A percentile compares a stretch with the other conserved stretches of the same genome.
Conservation (phyloP, 352 stramenopile species). For the Thraustochytrium sp. region DNA sequence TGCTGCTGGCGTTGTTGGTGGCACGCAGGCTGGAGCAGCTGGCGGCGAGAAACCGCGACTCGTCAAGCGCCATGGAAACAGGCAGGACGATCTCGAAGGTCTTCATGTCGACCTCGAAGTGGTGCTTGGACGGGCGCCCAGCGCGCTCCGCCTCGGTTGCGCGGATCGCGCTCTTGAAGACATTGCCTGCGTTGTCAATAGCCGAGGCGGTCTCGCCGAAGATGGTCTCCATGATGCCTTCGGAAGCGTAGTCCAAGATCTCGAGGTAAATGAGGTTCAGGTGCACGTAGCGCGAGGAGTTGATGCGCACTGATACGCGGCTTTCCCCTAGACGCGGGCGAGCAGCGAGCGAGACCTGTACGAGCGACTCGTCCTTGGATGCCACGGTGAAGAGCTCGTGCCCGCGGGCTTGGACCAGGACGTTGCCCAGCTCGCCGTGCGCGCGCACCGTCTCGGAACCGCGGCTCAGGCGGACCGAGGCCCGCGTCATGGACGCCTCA, state of each 20-base stretch:
- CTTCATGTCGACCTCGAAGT: neutral
- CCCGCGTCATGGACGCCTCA: neutral
- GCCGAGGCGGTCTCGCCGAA: neutral
- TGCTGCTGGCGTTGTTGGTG: neutral
- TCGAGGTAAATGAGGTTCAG: conserved; percentile 5
- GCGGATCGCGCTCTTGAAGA: neutral
- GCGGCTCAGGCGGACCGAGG: neutral
- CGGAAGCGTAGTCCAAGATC: neutral
- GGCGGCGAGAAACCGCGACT: neutral
- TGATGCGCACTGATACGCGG: neutral
- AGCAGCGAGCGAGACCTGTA: neutral
- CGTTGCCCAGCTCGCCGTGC: conserved; percentile 15
- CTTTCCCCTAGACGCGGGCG: neutral
- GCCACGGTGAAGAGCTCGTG: conserved; percentile 2
- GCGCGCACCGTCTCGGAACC: neutral
- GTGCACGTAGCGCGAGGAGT: neutral
- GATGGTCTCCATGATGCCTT: neutral
- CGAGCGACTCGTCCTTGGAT: neutral
- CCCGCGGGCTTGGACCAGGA: neutral
- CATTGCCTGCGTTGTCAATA: neutral
- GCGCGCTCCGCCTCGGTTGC: neutral
- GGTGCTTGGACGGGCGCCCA: neutral
- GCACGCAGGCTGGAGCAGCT: neutral
- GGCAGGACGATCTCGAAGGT: conserved; percentile 9
- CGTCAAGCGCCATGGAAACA: neutral